Evolutionary conservation across 139 green algal genomes (phyloP).

Genomic region (Closterium sp.): DNA sequence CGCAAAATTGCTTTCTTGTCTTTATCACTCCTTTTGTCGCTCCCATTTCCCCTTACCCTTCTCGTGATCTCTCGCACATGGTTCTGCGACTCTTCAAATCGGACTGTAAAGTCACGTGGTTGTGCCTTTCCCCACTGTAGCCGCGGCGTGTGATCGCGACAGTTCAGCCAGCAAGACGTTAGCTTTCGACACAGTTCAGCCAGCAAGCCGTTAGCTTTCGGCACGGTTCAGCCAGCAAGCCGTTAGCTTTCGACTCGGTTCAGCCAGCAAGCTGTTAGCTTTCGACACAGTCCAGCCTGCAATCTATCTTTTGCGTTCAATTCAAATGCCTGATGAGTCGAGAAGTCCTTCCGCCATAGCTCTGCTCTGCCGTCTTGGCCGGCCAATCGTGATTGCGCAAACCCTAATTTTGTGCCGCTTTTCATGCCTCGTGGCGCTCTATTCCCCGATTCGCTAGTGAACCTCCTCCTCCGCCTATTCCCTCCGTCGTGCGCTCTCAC

Average conservation of each 20-base stretch:
- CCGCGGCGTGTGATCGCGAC: background rate
- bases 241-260: background rate
- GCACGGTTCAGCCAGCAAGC: background rate
- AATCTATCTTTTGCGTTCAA: background rate
- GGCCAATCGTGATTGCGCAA: too few species aligned
- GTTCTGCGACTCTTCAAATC: too few species aligned
- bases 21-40: background rate
- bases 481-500: background rate
- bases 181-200: background rate
- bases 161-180: background rate
- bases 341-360: too few species aligned
- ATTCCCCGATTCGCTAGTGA: background rate
- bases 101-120: too few species aligned
- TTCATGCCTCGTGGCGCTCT: background rate
- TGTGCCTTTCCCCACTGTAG: background rate
- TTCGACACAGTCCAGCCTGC: background rate
- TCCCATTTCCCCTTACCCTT: background rate
- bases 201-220: background rate
- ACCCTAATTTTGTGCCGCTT: background rate
- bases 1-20: background rate
- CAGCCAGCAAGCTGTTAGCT: background rate
- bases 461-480: background rate
- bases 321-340: too few species aligned
- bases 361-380: too few species aligned
- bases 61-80: background rate